Percentiles rank a stretch among this genome's conserved stretches.
These are phyloP conservation scores for Talaromyces sp. DNA, from an alignment of 2,329 filamentous ascomycete genomes.

Conservation along the genomic window DNA sequence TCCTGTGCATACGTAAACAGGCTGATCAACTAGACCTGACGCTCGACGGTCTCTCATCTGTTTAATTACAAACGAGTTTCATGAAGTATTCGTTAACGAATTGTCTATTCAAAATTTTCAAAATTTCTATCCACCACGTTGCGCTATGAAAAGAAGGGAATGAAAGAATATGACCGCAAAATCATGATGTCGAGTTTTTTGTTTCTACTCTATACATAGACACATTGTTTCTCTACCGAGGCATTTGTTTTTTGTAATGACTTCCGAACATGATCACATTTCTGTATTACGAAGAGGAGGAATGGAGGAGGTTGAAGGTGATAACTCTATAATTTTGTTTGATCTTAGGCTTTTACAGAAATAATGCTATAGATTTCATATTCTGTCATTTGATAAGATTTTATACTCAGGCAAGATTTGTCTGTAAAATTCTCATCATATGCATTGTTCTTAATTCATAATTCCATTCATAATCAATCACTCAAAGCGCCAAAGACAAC, in stretches of 20 bases:
- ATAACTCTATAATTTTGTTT: background rate
- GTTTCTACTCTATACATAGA: conserved; percentile 1
- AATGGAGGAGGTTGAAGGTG: background rate
- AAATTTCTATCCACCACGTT: background rate
- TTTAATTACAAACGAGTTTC: conserved; percentile 1
- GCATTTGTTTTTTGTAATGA: conserved; percentile 1
- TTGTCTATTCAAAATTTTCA: background rate
- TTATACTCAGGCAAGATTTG: background rate
- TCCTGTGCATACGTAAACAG: background rate
- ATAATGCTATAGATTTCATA: conserved; percentile 1
- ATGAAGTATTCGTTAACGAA: conserved; percentile 1
- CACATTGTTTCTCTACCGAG: background rate
- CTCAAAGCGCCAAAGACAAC: background rate
- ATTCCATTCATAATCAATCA: background rate
- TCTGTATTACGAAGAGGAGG: background rate
- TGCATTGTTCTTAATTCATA: background rate
- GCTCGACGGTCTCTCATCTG: background rate
- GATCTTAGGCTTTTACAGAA: background rate
- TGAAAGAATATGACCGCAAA: conserved; percentile 1
- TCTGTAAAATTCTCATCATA: background rate
- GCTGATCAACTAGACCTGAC: background rate
- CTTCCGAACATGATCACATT: background rate
- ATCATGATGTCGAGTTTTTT: background rate
- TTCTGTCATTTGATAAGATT: background rate
- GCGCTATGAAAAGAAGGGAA: background rate